Percentiles rank a stretch among this genome's conserved stretches.
These are phyloP conservation scores for Tetradesmus obliquus DNA, from an alignment of 139 green algal species.

Conservation along the genomic window DNA sequence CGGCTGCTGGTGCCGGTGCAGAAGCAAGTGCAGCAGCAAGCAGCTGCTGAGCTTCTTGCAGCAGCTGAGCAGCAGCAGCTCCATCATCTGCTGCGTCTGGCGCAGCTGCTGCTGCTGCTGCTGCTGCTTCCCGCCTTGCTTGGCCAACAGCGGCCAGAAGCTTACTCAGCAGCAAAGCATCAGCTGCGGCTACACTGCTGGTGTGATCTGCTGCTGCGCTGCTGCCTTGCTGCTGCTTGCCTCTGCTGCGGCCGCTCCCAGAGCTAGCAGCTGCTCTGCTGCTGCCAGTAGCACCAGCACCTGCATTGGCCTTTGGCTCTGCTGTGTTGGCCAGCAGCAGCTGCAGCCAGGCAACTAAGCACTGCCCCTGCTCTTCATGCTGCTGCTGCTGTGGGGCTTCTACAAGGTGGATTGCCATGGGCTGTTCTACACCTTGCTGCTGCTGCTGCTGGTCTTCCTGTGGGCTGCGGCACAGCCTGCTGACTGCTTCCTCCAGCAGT, in stretches of 20 bases:
- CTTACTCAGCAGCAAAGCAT: neutral
- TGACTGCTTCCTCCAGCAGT: slow-evolving; percentile 49
- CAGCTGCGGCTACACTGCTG: neutral
- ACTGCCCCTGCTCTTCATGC: neutral
- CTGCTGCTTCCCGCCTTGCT: neutral
- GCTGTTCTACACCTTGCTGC: neutral
- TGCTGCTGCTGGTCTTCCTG: slow-evolving; percentile 10
- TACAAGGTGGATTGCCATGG: neutral
- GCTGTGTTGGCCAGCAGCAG: slow-evolving; percentile 9
- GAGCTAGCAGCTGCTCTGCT: neutral
- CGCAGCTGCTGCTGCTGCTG: slow-evolving; percentile 15
- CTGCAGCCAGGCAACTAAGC: neutral
- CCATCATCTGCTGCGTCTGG: neutral
- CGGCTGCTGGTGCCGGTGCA: neutral
- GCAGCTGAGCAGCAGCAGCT: neutral
- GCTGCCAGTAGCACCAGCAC: neutral
- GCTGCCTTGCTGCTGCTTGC: slow-evolving; percentile 20
- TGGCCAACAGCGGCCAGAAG: neutral
- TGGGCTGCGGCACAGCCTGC: slow-evolving; percentile 16
- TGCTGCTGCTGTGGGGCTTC: slow-evolving; percentile 2
- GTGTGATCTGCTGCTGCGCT: neutral
- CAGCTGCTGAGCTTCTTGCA: slow-evolving; percentile 24
- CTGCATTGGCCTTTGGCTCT: neutral
- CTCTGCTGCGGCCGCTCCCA: neutral
- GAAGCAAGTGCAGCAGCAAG: neutral